Evolutionary conservation across 331 rosid genomes (phyloP), one percentile per base, ranked within the genome.

Genomic region (Quercus tomentella): DNA sequence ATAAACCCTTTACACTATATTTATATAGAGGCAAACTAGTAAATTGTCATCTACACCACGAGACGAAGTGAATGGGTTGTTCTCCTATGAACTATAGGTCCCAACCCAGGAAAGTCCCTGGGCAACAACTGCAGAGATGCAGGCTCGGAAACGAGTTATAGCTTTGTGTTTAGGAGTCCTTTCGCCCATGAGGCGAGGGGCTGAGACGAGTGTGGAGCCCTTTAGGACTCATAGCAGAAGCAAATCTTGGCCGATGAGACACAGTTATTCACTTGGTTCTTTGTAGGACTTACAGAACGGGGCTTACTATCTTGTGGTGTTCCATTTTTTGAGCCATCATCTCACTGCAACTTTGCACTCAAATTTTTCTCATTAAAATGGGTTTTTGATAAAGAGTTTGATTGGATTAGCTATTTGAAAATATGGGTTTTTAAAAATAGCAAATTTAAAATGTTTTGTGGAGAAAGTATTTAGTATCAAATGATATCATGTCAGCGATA

Each of bases 261-360:
- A 79, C 83, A 83, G 84, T 79, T 9, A 83, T 83, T 83, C 84
- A 61, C 84, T 83, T 71, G 22, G 81, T 70, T 41, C 58, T 0
- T 4, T 5, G 0, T 2, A 41, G 57, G 76, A 43, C 78, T 70
- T 70, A n/a, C 87, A 11, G 73, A 79, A 83, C 81, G 81, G 81
- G 87, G 84, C 87, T 83, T 76, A 75, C 76, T 41, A 41, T 41
- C 45, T 41, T 41, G 45, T 8, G 45, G 45, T 2, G 45, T 2
- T 41, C 12, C 45, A 8, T 2, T 41, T 41, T 41, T 8, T 41
- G 45, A 41, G 45, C 12, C 45, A 41, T 0, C 45, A 7, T 37
- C 11, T 37, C 43, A 7, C 3, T 8, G 45, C 12, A 8, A 37
- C 45, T 37, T 37, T 37, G 1, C 45, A 37, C 45, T 8, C 45